Base-by-base conservation (phyloP, 768 basidiomycete genomes). In the Peribolospora baueri region DNA sequence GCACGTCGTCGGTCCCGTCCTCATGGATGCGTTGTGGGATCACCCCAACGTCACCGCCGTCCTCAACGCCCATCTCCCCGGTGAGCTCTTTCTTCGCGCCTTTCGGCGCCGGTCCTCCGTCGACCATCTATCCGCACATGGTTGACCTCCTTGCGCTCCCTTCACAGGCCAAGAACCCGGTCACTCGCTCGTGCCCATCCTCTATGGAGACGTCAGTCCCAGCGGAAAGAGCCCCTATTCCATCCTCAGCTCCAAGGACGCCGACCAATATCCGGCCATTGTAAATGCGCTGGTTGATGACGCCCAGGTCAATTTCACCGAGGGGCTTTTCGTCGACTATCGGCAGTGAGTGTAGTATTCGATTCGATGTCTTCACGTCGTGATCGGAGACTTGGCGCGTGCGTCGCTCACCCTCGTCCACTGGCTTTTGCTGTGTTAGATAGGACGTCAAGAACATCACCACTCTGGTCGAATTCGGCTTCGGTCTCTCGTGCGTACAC, bases 1-100 rank as follows among this genome's bases (percentile, higher is more conserved):
- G 11, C 76, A 83, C 66, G 36, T 51, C 3, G 54, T 55, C 37
- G 60, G 60, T 36, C 53, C 60, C 2, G 47, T 61, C 36, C 52
- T 52, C 7, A 51, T 59, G 52, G 58, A 59, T 51, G 52, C 56
- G 5, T 61, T 58, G 60, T 54, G 56, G 14, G 55, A 61, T 38
- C 54, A 61, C 48, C 49, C 52, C 3, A 61, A 61, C 49, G 42
- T 60, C 38, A 58, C 54, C 25, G 25, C 25, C 25, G 25, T 25
- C 25, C 25, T 25, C 25, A 25, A 25, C 25, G 25, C 25, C 25
- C 25, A 25, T 25, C 25, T 25, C 25, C 25, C 25, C 25, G 25
- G 25, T 25, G 25, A 25, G 25, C 25, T 25, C 25, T 25, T 25
- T 25, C 25, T 25, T 25, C 25, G 25, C 25, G 25, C 25, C 25